Conservation (phyloP, 805 yeast species). For the Metschnikowia noctiluminum region DNA sequence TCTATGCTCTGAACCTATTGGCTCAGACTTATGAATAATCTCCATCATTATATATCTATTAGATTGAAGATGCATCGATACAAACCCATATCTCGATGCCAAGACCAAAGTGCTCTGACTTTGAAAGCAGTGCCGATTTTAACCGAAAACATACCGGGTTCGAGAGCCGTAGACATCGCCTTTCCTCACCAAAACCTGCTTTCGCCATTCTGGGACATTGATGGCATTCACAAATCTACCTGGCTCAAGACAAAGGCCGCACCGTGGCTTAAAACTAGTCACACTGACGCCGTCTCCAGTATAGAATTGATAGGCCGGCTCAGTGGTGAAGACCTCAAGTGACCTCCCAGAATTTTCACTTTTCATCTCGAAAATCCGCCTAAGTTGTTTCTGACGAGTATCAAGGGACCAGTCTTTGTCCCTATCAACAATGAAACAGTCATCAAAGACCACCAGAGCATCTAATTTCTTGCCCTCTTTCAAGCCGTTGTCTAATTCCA, state of each 20-base stretch:
- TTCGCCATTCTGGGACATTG: constrained; percentile 43
- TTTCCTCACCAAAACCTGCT: constrained; percentile 44
- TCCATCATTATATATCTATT: too few species aligned
- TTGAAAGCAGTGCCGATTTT: neutral
- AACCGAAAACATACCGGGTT: constrained; percentile 25
- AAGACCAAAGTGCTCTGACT: neutral
- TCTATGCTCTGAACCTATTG: too few species aligned
- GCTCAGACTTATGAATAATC: too few species aligned
- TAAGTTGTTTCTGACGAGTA: constrained; percentile 41
- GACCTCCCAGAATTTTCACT: constrained; percentile 43
- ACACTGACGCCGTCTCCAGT: constrained; percentile 53
- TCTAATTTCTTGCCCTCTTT: constrained; percentile 14
- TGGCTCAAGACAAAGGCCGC: constrained; percentile 64
- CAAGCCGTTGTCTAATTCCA: constrained; percentile 20
- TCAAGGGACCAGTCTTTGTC: constrained; percentile 36
- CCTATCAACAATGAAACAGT: constrained; percentile 45
- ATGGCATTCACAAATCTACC: constrained; percentile 56
- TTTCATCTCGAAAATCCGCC: constrained; percentile 39
- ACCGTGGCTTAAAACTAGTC: constrained; percentile 31
- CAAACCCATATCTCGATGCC: neutral
- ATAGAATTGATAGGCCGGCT: constrained; percentile 64
- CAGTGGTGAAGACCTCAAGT: constrained; percentile 51
- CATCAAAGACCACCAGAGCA: constrained; percentile 28
- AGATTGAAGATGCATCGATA: too few species aligned
- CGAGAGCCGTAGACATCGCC: constrained; percentile 54